Evolutionary conservation across 2,329 filamentous ascomycete species (phyloP).

Genomic region (Mollisia scopiformis): DNA sequence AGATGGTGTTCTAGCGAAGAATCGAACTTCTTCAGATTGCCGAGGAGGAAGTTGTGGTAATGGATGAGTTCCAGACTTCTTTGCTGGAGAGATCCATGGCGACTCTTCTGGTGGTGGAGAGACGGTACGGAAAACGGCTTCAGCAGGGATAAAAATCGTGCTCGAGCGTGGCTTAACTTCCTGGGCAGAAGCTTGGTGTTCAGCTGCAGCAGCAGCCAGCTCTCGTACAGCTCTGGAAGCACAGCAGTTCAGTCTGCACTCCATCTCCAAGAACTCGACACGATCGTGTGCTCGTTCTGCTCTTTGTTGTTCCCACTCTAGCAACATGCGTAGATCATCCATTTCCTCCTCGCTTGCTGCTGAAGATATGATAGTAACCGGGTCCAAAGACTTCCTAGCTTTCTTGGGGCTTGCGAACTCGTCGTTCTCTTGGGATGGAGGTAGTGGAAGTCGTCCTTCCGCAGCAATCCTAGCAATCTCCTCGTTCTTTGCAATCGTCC

Average conservation of each 20-base stretch:
- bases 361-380: slow-evolving; percentile 56
- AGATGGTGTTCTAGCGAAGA: slow-evolving; percentile 61
- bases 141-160: slow-evolving; percentile 58
- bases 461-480: slow-evolving; percentile 74
- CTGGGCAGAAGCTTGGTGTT: neutral
- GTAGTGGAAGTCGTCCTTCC: slow-evolving; percentile 70
- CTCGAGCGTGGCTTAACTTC: slow-evolving; percentile 14
- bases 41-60: slow-evolving; percentile 3
- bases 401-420: slow-evolving; percentile 67
- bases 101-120: slow-evolving; percentile 40
- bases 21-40: slow-evolving; percentile 14
- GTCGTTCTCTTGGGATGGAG: slow-evolving; percentile 57
- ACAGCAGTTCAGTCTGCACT: slow-evolving; percentile 72
- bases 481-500: slow-evolving; percentile 72
- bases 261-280: slow-evolving; percentile 75
- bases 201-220: neutral
- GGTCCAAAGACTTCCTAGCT: slow-evolving; percentile 46
- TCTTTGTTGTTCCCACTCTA: slow-evolving; percentile 53
- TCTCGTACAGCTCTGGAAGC: slow-evolving; percentile 47
- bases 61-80: slow-evolving; percentile 12
- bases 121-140: slow-evolving; percentile 65
- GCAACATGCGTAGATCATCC: slow-evolving; percentile 46
- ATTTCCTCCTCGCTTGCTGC: slow-evolving; percentile 51
- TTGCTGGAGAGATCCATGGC: slow-evolving; percentile 30
- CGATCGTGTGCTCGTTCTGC: slow-evolving; percentile 72